Conservation (phyloP, 805 yeast genomes). For the Geotrichum ghanense region DNA sequence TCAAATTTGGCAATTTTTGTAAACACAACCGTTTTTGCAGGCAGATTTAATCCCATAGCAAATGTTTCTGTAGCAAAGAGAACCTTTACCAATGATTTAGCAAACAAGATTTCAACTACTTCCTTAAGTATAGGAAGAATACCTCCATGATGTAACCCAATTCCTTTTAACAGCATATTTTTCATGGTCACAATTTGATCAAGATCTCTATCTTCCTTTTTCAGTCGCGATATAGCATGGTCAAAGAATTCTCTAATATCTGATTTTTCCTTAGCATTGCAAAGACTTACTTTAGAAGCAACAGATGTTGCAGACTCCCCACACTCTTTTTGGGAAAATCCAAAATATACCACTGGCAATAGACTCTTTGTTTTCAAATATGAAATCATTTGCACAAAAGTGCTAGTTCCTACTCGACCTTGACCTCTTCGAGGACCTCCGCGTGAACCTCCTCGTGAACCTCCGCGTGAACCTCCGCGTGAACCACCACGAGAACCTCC, state of each 20-base stretch:
- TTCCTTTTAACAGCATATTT: constrained; percentile 78
- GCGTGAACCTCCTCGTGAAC: constrained; percentile 11
- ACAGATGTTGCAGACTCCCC: constrained; percentile 85
- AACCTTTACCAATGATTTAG: constrained; percentile 76
- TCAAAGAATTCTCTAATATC: constrained; percentile 91
- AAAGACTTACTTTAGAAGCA: constrained; percentile 62
- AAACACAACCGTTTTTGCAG: constrained; percentile 93
- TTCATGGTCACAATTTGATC: constrained; percentile 83
- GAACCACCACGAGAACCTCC: constrained; percentile 21
- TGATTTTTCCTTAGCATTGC: constrained; percentile 71
- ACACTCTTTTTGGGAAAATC: constrained; percentile 85
- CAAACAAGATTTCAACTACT: constrained; percentile 81
- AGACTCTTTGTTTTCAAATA: constrained; percentile 53
- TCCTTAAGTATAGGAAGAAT: constrained; percentile 87
- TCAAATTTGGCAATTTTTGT: constrained; percentile 81
- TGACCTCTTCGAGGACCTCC: constrained; percentile 59
- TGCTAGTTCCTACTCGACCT: too few species aligned
- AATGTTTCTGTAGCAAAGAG: constrained; percentile 96
- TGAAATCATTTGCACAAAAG: constrained; percentile 68
- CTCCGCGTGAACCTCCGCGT: constrained; percentile 22
- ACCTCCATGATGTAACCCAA: constrained; percentile 95
- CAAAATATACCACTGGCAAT: constrained; percentile 89
- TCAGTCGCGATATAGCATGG: constrained; percentile 73
- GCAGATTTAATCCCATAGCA: constrained; percentile 96
- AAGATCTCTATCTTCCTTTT: constrained; percentile 82